Percentiles rank a stretch among this genome's conserved stretches.
Conservation (phyloP, 306 rosid genomes). For the Benincasa hispida region DNA sequence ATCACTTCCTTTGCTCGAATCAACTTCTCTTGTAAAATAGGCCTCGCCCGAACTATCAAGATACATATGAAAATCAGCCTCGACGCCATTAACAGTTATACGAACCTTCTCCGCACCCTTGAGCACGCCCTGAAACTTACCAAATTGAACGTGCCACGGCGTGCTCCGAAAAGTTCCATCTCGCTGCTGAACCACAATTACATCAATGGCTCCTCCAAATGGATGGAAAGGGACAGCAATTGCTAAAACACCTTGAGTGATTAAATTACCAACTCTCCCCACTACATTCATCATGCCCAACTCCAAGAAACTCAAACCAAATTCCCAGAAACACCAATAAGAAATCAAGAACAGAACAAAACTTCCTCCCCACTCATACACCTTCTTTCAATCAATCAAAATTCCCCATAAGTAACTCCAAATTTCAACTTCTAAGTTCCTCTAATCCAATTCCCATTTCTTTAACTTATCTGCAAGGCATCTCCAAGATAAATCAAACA, state of each 20-base stretch:
- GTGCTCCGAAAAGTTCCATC: slow-evolving; percentile 87
- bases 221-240: slow-evolving; percentile 97
- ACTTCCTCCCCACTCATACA: not conserved
- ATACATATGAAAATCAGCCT: slow-evolving; percentile 81
- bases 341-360: slow-evolving; percentile 11
- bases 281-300: slow-evolving; percentile 68
- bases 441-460: slow-evolving; percentile 18
- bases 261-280: slow-evolving; percentile 82
- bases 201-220: slow-evolving; percentile 96
- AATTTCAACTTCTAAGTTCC: slow-evolving; percentile 1
- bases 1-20: not conserved
- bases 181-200: slow-evolving; percentile 87
- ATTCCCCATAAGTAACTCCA: not conserved
- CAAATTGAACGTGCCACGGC: slow-evolving; percentile 92
- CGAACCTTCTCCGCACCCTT: slow-evolving; percentile 71
- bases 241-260: slow-evolving; percentile 77
- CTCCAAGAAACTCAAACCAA: slow-evolving; percentile 13
- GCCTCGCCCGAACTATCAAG: slow-evolving; percentile 98
- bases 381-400: not conserved
- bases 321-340: slow-evolving; percentile 15
- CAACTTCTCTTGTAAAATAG: slow-evolving; percentile 64
- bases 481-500: not conserved
- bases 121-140: slow-evolving; percentile 96
- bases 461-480: slow-evolving; percentile 30
- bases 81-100: slow-evolving; percentile 68